Evolutionary conservation across 202 grass and related monocot genomes (phyloP), one percentile per base, ranked within the genome.

Genomic region (Setaria viridis): DNA sequence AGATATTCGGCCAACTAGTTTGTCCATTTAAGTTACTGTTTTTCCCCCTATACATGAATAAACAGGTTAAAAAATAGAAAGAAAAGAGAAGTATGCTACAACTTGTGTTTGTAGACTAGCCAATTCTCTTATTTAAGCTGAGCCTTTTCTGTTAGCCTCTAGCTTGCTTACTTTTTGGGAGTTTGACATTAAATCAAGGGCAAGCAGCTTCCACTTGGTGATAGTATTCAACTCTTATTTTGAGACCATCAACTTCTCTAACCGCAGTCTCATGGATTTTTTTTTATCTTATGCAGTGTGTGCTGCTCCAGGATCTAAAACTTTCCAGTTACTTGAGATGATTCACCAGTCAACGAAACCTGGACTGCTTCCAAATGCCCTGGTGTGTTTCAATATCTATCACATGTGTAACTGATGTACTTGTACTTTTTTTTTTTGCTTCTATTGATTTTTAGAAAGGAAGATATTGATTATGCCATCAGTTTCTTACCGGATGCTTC

Each of bases 261-360:
- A 56, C 10, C 11, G 3, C 57, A 56, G 37, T 39, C 67, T 87
- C 67, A 50, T 87, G n/a, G n/a, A 15, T 58, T 56, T 72, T 88
- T 6, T 88, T 6, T 82, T 80, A 72, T 73, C 57, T 56, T 91
- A 30, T 94, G 88, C 86, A 99, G 96, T 99, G 96, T 99, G 96
- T 86, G 96, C 96, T 17, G 96, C 96, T 71, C 96, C 96, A 78
- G 96, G 96, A 84, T 99, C 96, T 66, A 99, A 99, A 88, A 99
- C 96, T 82, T 99, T 99, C 72, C 96, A 99, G 88, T 89, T 99
- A 82, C 96, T 99, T 88, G 96, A 99, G 90, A 98, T 95, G 85
- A 95, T 98, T 78, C 96, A 95, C 76, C 90, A 93, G 72, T 92
- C 86, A 86, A 89, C 78, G 43, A 87, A 92, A 59, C 86, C 90